Conservation (phyloP, 2,329 filamentous ascomycete species). For the Fusarium oligoseptatum region DNA sequence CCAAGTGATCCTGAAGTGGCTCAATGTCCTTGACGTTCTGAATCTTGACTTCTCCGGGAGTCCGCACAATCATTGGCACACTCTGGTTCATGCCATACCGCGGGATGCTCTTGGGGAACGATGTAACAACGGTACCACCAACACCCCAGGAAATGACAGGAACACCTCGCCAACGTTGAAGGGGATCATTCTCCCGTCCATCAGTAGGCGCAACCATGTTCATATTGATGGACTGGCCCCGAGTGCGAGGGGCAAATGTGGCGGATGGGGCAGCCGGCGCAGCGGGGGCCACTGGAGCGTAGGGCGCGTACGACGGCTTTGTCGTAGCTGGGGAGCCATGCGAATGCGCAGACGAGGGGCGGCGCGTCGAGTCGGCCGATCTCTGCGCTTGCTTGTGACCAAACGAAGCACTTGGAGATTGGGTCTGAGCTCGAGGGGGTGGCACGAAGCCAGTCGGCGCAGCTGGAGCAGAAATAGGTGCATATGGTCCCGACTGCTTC, state of each 20-base stretch:
- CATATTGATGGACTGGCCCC: slow-evolving; percentile 67
- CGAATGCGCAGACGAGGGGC: slow-evolving; percentile 67
- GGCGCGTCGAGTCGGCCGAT: slow-evolving; percentile 60
- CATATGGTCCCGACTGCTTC: slow-evolving; percentile 66
- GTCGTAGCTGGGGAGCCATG: slow-evolving; percentile 53
- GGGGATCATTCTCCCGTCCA: slow-evolving; percentile 77
- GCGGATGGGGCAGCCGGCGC: slow-evolving; percentile 14
- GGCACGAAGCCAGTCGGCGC: slow-evolving; percentile 62
- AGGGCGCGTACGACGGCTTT: slow-evolving; percentile 44
- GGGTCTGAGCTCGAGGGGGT: slow-evolving; percentile 72
- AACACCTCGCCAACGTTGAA: slow-evolving; percentile 91
- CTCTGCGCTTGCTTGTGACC: slow-evolving; percentile 52
- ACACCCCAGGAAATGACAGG: slow-evolving; percentile 91
- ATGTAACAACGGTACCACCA: slow-evolving; percentile 84
- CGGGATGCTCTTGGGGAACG: slow-evolving; percentile 89
- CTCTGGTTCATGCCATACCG: slow-evolving; percentile 83
- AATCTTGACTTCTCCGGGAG: slow-evolving; percentile 85
- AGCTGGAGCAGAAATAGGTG: slow-evolving; percentile 55
- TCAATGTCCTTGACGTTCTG: slow-evolving; percentile 80
- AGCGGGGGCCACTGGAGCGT: slow-evolving; percentile 44
- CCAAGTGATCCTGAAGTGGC: slow-evolving; percentile 77
- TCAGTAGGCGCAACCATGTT: slow-evolving; percentile 74
- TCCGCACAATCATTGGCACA: slow-evolving; percentile 83
- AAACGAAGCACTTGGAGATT: slow-evolving; percentile 68
- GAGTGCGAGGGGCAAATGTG: slow-evolving; percentile 55